Evolutionary conservation across 2,329 filamentous ascomycete genomes (phyloP).

Genomic region (Alternaria incomplexa): DNA sequence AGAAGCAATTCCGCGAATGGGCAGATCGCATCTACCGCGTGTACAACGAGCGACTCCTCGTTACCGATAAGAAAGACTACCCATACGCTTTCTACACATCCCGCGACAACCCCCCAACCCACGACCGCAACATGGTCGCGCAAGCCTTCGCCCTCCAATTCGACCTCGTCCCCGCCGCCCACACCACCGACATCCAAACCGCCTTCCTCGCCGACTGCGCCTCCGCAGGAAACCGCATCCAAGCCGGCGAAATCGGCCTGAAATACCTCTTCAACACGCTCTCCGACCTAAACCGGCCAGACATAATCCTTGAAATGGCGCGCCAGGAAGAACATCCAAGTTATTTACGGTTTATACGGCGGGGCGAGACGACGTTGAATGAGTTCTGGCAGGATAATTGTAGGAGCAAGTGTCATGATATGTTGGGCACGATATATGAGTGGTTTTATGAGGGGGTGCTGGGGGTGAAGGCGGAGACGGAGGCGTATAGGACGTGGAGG

Average conservation of each 20-base stretch:
- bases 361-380: conserved; percentile 53
- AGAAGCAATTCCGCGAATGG: conserved; percentile 23
- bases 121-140: conserved; percentile 49
- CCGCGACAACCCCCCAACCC: conserved; percentile 39
- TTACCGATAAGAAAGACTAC: conserved; percentile 27
- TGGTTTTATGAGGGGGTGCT: conserved; percentile 55
- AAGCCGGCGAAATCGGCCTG: conserved; percentile 53
- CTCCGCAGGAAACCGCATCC: conserved; percentile 39
- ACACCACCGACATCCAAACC: conserved; percentile 31
- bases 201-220: conserved; percentile 38
- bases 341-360: conserved; percentile 56
- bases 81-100: conserved; percentile 51
- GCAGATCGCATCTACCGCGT: conserved; percentile 26
- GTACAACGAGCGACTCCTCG: conserved; percentile 28
- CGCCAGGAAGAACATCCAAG: conserved; percentile 57
- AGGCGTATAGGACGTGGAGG: conserved; percentile 51
- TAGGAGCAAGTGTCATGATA: conserved; percentile 56
- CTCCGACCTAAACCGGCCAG: conserved; percentile 46
- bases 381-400: conserved; percentile 56
- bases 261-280: conserved; percentile 53
- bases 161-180: conserved; percentile 32
- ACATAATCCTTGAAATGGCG: conserved; percentile 52
- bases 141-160: conserved; percentile 50
- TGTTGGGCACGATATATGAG: conserved; percentile 58
- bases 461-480: conserved; percentile 45